Evolutionary conservation across 2,329 filamentous ascomycete genomes (phyloP), one percentile per base, ranked within the genome.

Genomic region (Botrytis sinoallii): DNA sequence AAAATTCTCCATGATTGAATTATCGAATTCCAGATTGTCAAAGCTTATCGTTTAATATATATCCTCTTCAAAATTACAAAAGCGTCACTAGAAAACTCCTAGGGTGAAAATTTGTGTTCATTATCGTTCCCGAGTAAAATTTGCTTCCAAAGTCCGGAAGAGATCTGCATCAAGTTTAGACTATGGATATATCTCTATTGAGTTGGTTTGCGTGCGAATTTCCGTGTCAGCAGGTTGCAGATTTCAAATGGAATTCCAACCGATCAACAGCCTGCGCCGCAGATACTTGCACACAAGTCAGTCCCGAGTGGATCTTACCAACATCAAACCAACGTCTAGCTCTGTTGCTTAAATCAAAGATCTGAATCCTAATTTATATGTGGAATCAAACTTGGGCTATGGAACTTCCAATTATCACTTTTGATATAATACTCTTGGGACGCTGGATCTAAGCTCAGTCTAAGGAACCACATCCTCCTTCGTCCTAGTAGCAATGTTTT

Each of bases 31-130:
- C 16, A 55, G 48, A 55, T 16, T 2, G 25, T 55, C 10, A 14
- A 4, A n/a, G 1, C 4, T 5, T 0, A 52, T n/a, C 1, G 0
- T 52, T 25, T 14, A 5, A 52, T 52, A 2, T 52, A 2, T 52
- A 25, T n/a, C 4, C 22, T 52, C 4, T 52, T 6, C 46, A 52
- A 25, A 1, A 25, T 14, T n/a, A 52, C 4, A 25, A n/a, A n/a
- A 52, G 46, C 4, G 12, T n/a, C 5, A 16, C 25, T 29, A 16
- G 48, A 16, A 16, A 55, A n/a, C 22, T n/a, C 12, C 2, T 1
- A n/a, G 5, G 1, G 25, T 2, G 2, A n/a, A 1, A 29, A 16
- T 16, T 3, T 16, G 0, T 16, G 4, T 29, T 55, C 12, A 16
- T 29, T 14, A 12, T n/a, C 5, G 10, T 6, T 1, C 25, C 2